Evolutionary conservation across 2,329 filamentous ascomycete genomes (phyloP), one percentile per base, ranked within the genome.

Genomic region (Cladosporium colombiae): DNA sequence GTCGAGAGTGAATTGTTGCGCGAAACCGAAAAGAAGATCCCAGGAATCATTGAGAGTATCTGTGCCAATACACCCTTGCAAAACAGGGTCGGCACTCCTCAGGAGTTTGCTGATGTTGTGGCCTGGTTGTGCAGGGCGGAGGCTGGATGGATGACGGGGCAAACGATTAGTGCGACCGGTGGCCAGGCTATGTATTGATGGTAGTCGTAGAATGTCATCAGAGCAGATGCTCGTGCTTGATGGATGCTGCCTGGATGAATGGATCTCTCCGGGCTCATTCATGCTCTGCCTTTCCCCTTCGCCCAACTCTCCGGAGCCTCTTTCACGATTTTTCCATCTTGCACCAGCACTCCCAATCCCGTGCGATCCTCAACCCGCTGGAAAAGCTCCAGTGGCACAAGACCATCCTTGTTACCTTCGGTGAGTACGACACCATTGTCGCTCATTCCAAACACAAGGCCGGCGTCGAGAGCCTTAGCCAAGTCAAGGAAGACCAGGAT

Each of bases 401-500:
- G 62, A 1, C 89, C 91, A 5, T 86, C 79, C 56, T 79, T 85
- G 66, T 85, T 74, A 0, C 81, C 81, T 65, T 80, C 80, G 0
- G 76, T 79, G 49, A 84, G 69, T n/a, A 83, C 77, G 2, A 82
- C 81, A 0, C 78, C 77, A 78, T 81, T 77, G 77, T 86, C 78
- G 74, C 83, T 78, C 74, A 69, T 27, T 79, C 72, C 96, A 75
- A 71, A 91, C 89, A 73, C 81, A 81, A 76, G 82, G 79, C 31
- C 96, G 79, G 78, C 97, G 88, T 65, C 96, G 81, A 78, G 91
- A 91, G 31, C 97, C 84, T 68, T 97, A 74, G 5, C 77, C 8
- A 97, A 80, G 77, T 98, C 91, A 37, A 97, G 81, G 74, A 92
- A 96, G 4, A 98, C 85, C 56, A 97, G 76, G 0, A 84, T 75